Evolutionary conservation across 306 rosid genomes (phyloP).

Genomic region (Datisca glomerata): DNA sequence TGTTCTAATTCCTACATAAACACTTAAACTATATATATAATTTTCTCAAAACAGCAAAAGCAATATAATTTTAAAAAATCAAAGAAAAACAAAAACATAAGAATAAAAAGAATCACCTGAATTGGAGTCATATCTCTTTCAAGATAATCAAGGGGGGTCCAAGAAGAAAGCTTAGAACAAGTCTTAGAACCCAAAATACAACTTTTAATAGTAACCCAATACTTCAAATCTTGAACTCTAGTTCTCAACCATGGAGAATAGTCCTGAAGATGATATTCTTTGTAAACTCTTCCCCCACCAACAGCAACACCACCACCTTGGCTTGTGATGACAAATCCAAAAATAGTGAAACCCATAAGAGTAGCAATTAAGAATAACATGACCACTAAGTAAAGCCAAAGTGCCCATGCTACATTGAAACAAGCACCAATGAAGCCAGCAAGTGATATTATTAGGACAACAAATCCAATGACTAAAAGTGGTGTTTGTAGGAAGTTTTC

Average conservation of each 20-base stretch:
- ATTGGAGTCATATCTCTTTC: conserved; percentile 76
- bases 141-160: conserved; percentile 81
- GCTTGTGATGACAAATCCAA: conserved; percentile 72
- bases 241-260: conserved; percentile 79
- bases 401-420: conserved; percentile 84
- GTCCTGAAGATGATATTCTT: conserved; percentile 52
- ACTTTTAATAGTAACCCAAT: conserved; percentile 59
- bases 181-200: conserved; percentile 75
- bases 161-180: conserved; percentile 45
- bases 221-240: conserved; percentile 48
- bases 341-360: conserved; percentile 50
- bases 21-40: no score
- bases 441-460: conserved; percentile 59
- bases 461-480: conserved; percentile 61
- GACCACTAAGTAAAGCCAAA: conserved; percentile 76
- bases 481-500: conserved; percentile 83
- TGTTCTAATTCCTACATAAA: no score
- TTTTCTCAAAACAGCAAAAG: no score
- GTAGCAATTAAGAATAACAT: conserved; percentile 61
- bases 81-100: background rate
- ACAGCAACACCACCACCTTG: conserved; percentile 63
- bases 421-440: conserved; percentile 97
- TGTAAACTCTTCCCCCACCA: conserved; percentile 68
- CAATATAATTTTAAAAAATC: background rate
- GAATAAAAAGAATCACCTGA: conserved; percentile 36